Evolutionary conservation across 257 asterid species (phyloP), one percentile per base, ranked within the genome.

Genomic region (Leptodermis oblonga): DNA sequence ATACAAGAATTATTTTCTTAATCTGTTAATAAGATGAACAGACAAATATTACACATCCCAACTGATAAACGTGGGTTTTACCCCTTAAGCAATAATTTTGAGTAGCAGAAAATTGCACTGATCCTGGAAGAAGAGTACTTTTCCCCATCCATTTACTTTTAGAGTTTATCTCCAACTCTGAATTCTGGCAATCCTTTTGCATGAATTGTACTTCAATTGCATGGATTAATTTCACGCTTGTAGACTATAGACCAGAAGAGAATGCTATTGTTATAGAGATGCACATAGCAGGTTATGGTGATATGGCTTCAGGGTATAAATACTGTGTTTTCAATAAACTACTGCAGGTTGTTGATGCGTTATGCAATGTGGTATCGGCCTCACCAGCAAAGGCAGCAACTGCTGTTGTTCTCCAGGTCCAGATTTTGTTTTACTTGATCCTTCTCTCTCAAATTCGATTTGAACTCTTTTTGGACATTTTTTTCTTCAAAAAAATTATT

Each of bases 351-450:
- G 96, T 94, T 68, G 97, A 90, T 77, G 97, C 99, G 42, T 87
- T 94, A 65, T 91, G 97, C 88, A 91, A 91, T 74, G 97, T 91
- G 23, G 97, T 91, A 60, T 82, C 96, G 60, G 96, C 99, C 67
- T 80, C 88, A 66, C 99, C 99, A 37, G 89, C 97, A 23, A 94
- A 91, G 82, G 99, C 97, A 77, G 88, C 99, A 54, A 83, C 99
- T 45, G 98, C 99, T 68, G 90, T 94, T 64, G 92, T 94, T 80
- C 99, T 91, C 79, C 99, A 91, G 99, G 99, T 94, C 82, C 75
- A 74, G 82, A 84, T 78, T 86, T 82, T 76, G 83, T 73, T 74
- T 79, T 77, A 71, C 86, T 80, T 74, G 78, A 70, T 73, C 54
- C 65, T 23, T 37, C 18, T 54, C 64, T 30, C 41, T 22, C 23